Conservation (phyloP, 2,329 filamentous ascomycete species). For the Colletotrichum kahawae region DNA sequence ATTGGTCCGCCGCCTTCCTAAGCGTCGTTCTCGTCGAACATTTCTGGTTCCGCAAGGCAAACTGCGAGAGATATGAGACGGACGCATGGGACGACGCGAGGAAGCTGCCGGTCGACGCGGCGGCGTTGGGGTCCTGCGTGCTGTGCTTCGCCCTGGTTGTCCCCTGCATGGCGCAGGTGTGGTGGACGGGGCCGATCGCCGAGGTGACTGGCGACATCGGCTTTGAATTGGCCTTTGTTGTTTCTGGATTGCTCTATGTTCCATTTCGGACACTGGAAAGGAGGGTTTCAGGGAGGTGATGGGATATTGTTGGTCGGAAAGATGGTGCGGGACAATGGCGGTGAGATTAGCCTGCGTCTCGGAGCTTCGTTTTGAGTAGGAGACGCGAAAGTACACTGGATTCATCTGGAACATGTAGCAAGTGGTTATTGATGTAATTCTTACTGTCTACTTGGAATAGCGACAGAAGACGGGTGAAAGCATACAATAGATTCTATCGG, state of each 20-base stretch:
- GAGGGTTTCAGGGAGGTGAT: not conserved
- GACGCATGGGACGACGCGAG: not conserved
- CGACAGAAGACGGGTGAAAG: not conserved
- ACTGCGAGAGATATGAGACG: not conserved
- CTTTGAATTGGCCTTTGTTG: slow-evolving; percentile 64
- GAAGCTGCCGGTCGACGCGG: slow-evolving; percentile 48
- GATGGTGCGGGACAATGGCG: not conserved
- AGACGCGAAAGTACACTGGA: not conserved
- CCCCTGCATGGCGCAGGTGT: slow-evolving; percentile 63
- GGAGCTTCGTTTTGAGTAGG: not conserved
- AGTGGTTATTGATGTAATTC: not conserved
- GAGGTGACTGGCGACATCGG: slow-evolving; percentile 66
- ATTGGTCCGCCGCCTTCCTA: slow-evolving; percentile 50
- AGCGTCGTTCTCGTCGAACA: slow-evolving; percentile 42
- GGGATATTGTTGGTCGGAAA: not conserved
- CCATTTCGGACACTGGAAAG: slow-evolving; percentile 45
- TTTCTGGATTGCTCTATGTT: slow-evolving; percentile 51
- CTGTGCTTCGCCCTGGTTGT: slow-evolving; percentile 55
- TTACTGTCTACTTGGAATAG: not conserved
- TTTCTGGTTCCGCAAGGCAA: not conserved
- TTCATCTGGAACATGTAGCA: not conserved
- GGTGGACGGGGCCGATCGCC: slow-evolving; percentile 65
- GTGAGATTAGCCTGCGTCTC: not conserved
- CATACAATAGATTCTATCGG: not conserved
- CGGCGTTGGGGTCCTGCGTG: slow-evolving; percentile 49